Evolutionary conservation across 495 filamentous ascomycete species (phyloP).

Genomic region (Platismatia glauca): DNA sequence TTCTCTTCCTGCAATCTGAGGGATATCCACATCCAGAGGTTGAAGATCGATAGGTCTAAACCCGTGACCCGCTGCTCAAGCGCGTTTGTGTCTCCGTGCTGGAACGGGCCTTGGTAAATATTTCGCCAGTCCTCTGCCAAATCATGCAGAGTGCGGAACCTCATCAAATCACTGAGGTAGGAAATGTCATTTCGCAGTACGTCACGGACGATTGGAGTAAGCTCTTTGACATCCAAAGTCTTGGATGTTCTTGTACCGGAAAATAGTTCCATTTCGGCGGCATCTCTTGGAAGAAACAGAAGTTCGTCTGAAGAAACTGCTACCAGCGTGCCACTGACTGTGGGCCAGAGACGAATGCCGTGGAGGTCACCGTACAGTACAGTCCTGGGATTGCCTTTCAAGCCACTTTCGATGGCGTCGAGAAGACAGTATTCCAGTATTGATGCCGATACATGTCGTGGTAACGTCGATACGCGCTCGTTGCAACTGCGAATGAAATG

Average conservation of each 20-base stretch:
- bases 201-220: neutral
- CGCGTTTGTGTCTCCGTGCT: neutral
- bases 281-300: slow-evolving; percentile 10
- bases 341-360: slow-evolving; percentile 16
- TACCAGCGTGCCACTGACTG: neutral
- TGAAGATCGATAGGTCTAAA: neutral
- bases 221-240: slow-evolving; percentile 9
- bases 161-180: neutral
- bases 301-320: neutral
- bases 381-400: neutral
- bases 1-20: neutral
- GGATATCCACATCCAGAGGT: slow-evolving; percentile 17
- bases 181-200: neutral
- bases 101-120: neutral
- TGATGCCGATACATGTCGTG: neutral
- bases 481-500: slow-evolving; percentile 1
- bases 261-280: slow-evolving; percentile 15
- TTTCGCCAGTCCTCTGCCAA: slow-evolving; percentile 11
- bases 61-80: neutral
- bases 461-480: neutral
- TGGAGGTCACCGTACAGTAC: slow-evolving; percentile 6
- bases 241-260: neutral
- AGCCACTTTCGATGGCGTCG: slow-evolving; percentile 3
- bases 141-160: slow-evolving; percentile 7
- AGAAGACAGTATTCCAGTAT: slow-evolving; percentile 19